Evolutionary conservation across 768 basidiomycete species (phyloP).

Genomic region (Butyriboletus loyo): DNA sequence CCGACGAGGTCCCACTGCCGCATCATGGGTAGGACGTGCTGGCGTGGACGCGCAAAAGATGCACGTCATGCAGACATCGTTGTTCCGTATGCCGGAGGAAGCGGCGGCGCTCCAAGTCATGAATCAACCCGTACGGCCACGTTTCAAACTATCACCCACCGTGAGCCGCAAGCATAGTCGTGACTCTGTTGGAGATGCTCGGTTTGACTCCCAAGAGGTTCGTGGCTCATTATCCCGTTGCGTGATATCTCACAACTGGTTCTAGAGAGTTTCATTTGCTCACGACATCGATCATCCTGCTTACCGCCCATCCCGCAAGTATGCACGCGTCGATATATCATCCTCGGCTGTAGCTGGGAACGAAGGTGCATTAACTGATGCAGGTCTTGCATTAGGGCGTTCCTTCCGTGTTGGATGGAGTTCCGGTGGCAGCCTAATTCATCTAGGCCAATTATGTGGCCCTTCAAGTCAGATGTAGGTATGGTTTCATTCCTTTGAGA

Average conservation of each 20-base stretch:
- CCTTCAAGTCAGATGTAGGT: constrained; percentile 55
- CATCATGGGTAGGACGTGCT: constrained; percentile 69
- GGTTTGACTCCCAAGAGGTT: constrained; percentile 62
- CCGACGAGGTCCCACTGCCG: constrained; percentile 44
- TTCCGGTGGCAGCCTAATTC: constrained; percentile 69
- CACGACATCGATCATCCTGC: constrained; percentile 62
- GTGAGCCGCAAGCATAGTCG: constrained; percentile 70
- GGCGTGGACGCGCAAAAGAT: constrained; percentile 85
- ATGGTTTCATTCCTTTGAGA: constrained; percentile 1
- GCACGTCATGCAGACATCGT: constrained; percentile 90
- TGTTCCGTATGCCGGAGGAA: constrained; percentile 78
- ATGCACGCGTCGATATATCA: constrained; percentile 66
- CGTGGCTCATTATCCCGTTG: constrained; percentile 18
- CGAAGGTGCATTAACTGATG: constrained; percentile 72
- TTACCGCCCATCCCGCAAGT: constrained; percentile 78
- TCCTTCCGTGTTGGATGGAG: constrained; percentile 93
- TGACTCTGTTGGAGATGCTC: constrained; percentile 73
- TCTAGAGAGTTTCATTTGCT: constrained; percentile 76
- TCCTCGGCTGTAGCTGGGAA: constrained; percentile 61
- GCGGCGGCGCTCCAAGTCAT: constrained; percentile 59
- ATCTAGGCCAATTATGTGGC: constrained; percentile 71
- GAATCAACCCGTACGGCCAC: constrained; percentile 39
- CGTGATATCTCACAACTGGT: neutral
- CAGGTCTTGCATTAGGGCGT: constrained; percentile 80
- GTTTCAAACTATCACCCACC: constrained; percentile 35